These are phyloP conservation scores for Gentiana macrophylla DNA, from an alignment of 257 asterid genomes.

Conservation along the genomic window DNA sequence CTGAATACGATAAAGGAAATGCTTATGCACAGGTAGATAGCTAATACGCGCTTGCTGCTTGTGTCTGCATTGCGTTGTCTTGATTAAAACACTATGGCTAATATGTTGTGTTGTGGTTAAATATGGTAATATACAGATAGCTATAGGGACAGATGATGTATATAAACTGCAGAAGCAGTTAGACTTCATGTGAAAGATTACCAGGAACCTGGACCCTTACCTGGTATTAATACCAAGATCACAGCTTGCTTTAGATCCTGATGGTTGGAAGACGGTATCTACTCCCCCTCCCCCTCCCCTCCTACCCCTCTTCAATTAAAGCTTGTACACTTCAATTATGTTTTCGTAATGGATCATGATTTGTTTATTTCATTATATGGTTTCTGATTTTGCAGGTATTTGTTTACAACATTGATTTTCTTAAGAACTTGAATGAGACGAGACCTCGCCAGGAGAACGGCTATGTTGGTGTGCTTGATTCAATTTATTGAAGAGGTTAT, in stretches of 20 bases:
- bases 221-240: constrained; percentile 86
- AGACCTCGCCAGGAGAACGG: not conserved
- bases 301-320: too few relatives aligned
- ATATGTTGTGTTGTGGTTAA: not conserved
- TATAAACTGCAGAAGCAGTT: constrained; percentile 85
- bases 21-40: constrained; percentile 54
- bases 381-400: constrained; percentile 53
- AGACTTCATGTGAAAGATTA: constrained; percentile 50
- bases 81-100: too few relatives aligned
- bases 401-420: constrained; percentile 82
- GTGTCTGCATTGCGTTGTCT: not conserved
- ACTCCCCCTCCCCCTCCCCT: constrained; percentile 7
- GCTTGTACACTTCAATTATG: too few relatives aligned
- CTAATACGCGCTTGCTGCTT: not conserved
- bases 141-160: constrained; percentile 91
- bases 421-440: constrained; percentile 55
- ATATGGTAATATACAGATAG: constrained; percentile 43
- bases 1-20: constrained; percentile 53
- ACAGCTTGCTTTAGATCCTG: constrained; percentile 97
- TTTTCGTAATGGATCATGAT: too few relatives aligned
- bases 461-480: constrained; percentile 5
- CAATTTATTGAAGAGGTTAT: not conserved
- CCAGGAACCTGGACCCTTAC: constrained; percentile 92
- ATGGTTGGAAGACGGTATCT: constrained; percentile 94
- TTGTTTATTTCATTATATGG: not conserved